Evolutionary conservation across 2,329 filamentous ascomycete genomes (phyloP), one percentile per base, ranked within the genome.

Genomic region (Hymenoscyphus linearis): DNA sequence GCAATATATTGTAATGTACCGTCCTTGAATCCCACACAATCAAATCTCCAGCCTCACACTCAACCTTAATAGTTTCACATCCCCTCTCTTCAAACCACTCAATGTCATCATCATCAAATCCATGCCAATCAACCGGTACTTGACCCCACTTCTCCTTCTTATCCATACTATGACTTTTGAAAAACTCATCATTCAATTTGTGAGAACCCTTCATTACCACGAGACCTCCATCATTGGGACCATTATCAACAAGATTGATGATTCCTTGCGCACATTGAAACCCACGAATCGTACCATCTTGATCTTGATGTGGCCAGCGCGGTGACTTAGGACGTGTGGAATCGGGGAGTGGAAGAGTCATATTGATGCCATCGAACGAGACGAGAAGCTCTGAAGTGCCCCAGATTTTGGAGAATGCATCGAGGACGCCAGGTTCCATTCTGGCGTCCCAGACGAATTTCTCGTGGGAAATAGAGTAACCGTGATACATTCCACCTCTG

Each of bases 11-110:
- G 64, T 77, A 81, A 67, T 82, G 79, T 57, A 80, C 76, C 0
- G 77, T 78, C 3, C 80, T 70, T 3, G 75, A 76, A 62, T 80
- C 78, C 78, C 78, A 78, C 6, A 79, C 69, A 4, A 79, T 72
- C 61, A 79, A 67, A 60, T 78, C 77, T 5, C 77, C 77, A 12
- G 76, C 74, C 16, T 76, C 77, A 22, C 74, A 68, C 55, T 72
- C 69, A 7, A 79, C 67, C 69, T 80, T 79, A 47, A 74, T 52
- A 6, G 74, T 59, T 60, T 74, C 71, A 63, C 73, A 76, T 0
- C 77, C 77, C 1, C 69, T 68, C 9, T 73, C 68, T 50, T 74
- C 62, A 57, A 78, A 78, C 76, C 77, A 79, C 40, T 74, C 68
- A n/a, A 78, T 67, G 57, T 79, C 75, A 1, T 77, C 71, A 10